These are phyloP conservation scores for Stagonosporopsis cucurbitacearum DNA, from an alignment of 2,329 filamentous ascomycete species.

Conservation along the genomic window DNA sequence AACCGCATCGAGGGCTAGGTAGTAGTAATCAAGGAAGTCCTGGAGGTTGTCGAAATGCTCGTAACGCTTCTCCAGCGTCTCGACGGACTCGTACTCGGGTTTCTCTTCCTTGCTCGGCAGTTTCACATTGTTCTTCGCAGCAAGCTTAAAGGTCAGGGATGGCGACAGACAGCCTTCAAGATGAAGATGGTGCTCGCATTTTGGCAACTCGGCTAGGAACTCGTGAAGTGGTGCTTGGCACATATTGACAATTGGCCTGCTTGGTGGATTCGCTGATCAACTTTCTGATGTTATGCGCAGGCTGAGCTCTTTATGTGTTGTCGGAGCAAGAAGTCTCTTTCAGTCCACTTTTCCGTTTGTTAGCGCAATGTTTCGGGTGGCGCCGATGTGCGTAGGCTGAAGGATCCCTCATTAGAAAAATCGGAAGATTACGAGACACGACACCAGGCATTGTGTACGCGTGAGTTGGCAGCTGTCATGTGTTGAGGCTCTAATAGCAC, in stretches of 20 bases:
- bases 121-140: slow-evolving; percentile 68
- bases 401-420: slow-evolving; percentile 5
- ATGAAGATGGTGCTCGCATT: slow-evolving; percentile 84
- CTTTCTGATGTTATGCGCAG: background rate
- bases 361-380: slow-evolving; percentile 17
- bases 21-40: slow-evolving; percentile 81
- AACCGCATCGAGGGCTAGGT: slow-evolving; percentile 75
- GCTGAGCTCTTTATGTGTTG: slow-evolving; percentile 7
- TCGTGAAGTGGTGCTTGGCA: slow-evolving; percentile 23
- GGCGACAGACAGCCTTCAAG: slow-evolving; percentile 78
- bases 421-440: slow-evolving; percentile 4
- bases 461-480: background rate
- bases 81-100: slow-evolving; percentile 66
- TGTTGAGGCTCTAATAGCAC: background rate
- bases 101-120: slow-evolving; percentile 61
- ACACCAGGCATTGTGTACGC: background rate
- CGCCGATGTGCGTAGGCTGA: slow-evolving; percentile 18
- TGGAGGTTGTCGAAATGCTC: slow-evolving; percentile 72
- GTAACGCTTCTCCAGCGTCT: slow-evolving; percentile 68
- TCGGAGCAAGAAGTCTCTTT: slow-evolving; percentile 15
- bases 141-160: slow-evolving; percentile 71
- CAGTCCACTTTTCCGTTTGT: slow-evolving; percentile 15
- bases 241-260: slow-evolving; percentile 1
- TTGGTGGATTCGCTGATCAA: background rate
- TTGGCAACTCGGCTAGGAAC: slow-evolving; percentile 62